These are phyloP conservation scores for Pyrenophora graminea DNA, from an alignment of 2,329 filamentous ascomycete genomes.

Conservation along the genomic window DNA sequence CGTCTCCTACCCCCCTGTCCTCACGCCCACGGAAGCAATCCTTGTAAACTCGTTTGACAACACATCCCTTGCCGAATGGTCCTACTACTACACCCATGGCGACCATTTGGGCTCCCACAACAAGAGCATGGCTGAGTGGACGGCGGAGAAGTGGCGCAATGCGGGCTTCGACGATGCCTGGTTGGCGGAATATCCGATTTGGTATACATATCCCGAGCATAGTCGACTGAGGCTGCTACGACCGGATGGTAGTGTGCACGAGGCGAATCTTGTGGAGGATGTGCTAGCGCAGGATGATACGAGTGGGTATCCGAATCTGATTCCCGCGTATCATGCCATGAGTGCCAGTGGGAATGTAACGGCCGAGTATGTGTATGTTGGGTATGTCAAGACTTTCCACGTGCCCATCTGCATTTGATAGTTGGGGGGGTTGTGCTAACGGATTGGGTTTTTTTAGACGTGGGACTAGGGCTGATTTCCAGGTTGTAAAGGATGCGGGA, in stretches of 20 bases:
- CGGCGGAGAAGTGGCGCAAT: conserved; percentile 36
- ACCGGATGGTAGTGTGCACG: conserved; percentile 37
- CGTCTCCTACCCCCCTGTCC: conserved; percentile 35
- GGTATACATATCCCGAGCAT: conserved; percentile 44
- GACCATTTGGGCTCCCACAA: conserved; percentile 41
- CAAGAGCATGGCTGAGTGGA: conserved; percentile 44
- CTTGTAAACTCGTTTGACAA: conserved; percentile 48
- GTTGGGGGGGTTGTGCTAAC: conserved; percentile 1
- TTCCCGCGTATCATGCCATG: conserved; percentile 55
- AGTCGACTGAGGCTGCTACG: conserved; percentile 35
- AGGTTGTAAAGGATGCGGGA: conserved; percentile 46
- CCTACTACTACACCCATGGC: conserved; percentile 47
- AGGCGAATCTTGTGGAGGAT: conserved; percentile 38
- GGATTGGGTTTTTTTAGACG: conserved; percentile 30
- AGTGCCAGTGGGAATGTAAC: conserved; percentile 51
- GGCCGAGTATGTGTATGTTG: conserved; percentile 55
- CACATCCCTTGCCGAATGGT: conserved; percentile 43
- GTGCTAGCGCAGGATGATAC: conserved; percentile 40
- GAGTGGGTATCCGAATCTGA: conserved; percentile 39
- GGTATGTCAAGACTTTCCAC: conserved; percentile 20
- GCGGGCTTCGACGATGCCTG: conserved; percentile 25
- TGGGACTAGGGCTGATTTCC: conserved; percentile 51
- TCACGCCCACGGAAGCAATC: conserved; percentile 44
- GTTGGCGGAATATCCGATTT: conserved; percentile 46
- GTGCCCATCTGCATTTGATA: too few species aligned